Evolutionary conservation across 768 basidiomycete species (phyloP), one percentile per base, ranked within the genome.

Genomic region (Suillus americanus): DNA sequence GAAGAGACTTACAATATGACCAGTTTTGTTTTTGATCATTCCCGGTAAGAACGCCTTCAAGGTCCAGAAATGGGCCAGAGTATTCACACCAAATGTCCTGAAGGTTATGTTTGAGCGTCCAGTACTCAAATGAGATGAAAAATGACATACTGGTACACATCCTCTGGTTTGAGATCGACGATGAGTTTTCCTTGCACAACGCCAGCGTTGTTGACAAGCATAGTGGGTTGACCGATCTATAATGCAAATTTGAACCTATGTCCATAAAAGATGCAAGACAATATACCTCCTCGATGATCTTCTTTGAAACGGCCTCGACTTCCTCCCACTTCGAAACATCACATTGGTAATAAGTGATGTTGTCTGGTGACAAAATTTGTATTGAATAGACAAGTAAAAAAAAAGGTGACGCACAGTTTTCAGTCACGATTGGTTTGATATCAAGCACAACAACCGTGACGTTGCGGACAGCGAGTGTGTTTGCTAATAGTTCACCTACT

Each of bases 161-260:
- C 97, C 61, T 86, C 83, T 5, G 90, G 84, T 2, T 77, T 79
- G 64, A 97, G 80, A 71, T 98, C 95, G 14, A 96, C 78, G 38
- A 99, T 78, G 2, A 89, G 78, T 70, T 95, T 96, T 30, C 95
- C 95, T 77, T 95, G 92, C 30, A 92, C 93, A 64, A 97, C 88
- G 23, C 96, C 97, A 0, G 97, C 97, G 72, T 97, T 98, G 79
- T 98, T 99, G 69, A 99, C 81, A 28, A 99, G 79, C 45, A 98
- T 84, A 0, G 97, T 97, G 0, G 93, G 93, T 64, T 91, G 83
- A 3, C 94, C 96, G 61, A 97, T 82, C 93, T 96, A 69, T 38
- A 33, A 55, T 54, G 37, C 51, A 53, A 56, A 61, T 1, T 56
- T 48, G 37, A 64, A 66, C 28, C 62, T 40, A 16, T 20, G 33